Conservation (phyloP, 257 asterid species). For the Handroanthus guayacan region DNA sequence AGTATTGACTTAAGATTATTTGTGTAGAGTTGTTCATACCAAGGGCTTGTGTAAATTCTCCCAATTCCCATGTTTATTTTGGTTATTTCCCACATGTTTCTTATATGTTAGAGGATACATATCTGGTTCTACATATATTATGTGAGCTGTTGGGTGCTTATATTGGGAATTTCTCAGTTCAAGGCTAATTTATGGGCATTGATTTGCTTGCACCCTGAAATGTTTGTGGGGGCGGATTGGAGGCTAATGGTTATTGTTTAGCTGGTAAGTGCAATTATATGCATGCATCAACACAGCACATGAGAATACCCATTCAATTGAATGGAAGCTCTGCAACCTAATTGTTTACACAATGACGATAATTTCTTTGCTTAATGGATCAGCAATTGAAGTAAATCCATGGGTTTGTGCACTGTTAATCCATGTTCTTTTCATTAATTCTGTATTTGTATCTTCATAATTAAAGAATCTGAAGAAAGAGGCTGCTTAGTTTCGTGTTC, state of each 20-base stretch:
- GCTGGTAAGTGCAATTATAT: neutral
- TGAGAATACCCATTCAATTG: neutral
- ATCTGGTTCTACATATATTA: neutral
- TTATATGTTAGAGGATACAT: neutral
- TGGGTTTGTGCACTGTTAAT: neutral
- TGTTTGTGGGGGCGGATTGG: constrained; percentile 13
- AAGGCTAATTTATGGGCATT: neutral
- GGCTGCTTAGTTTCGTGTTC: neutral
- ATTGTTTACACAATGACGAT: neutral
- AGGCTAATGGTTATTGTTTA: neutral
- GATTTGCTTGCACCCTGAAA: neutral
- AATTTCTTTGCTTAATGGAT: neutral
- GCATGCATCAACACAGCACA: neutral
- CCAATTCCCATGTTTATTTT: constrained; percentile 1
- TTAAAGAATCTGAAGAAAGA: constrained; percentile 6
- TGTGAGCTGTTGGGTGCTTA: neutral
- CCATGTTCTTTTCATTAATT: neutral
- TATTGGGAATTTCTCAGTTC: constrained; percentile 4
- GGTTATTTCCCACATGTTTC: constrained; percentile 21
- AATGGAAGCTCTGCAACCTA: neutral
- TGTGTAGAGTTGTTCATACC: neutral
- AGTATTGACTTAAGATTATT: neutral
- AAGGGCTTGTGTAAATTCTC: neutral
- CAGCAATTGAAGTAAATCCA: neutral
- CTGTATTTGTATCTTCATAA: neutral